These are phyloP conservation scores for Lentinula lateritia DNA, from an alignment of 768 basidiomycete genomes.

Conservation along the genomic window DNA sequence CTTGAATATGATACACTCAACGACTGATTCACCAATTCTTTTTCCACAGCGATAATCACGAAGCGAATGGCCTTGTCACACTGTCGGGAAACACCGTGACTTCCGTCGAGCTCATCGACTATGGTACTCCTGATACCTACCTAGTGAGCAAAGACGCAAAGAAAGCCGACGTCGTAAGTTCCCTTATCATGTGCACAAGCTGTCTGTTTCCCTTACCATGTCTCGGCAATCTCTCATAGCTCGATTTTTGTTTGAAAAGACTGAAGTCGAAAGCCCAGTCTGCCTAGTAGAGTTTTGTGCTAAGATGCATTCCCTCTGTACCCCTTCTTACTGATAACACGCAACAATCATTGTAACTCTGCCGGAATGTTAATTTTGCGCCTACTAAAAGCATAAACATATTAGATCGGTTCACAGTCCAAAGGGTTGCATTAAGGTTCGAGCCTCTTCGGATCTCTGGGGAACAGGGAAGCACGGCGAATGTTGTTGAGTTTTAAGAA, in stretches of 20 bases:
- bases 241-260: background rate
- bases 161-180: background rate
- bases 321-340: too few relatives aligned
- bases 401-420: too few relatives aligned
- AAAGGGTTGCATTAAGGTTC: slow-evolving; percentile 52
- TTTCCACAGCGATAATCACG: background rate
- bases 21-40: background rate
- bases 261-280: background rate
- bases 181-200: background rate
- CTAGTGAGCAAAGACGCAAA: background rate
- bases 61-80: background rate
- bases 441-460: slow-evolving; percentile 92
- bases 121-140: background rate
- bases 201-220: background rate
- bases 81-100: background rate
- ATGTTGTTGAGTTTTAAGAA: slow-evolving; percentile 98
- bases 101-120: background rate
- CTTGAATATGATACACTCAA: background rate
- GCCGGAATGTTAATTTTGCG: too few relatives aligned
- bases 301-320: too few relatives aligned
- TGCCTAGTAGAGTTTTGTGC: background rate
- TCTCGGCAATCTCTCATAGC: background rate
- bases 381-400: too few relatives aligned
- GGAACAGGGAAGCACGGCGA: slow-evolving; percentile 88
- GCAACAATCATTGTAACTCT: too few relatives aligned